Conservation (phyloP, 1,284 basidiomycete species). For the Boletellus dicymbophilus region DNA sequence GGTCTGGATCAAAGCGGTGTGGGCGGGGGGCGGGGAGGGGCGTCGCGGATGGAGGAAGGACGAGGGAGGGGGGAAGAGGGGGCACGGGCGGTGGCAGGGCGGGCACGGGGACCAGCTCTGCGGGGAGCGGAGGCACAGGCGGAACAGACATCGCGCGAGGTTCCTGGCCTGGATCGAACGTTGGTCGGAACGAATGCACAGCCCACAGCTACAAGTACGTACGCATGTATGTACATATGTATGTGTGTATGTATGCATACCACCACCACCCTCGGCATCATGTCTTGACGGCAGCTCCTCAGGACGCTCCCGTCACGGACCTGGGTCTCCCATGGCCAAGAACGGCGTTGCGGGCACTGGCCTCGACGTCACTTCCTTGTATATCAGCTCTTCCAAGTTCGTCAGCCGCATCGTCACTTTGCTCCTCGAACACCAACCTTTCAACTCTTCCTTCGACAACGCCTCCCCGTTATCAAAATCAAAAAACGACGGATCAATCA, state of each 20-base stretch:
- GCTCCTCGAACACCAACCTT: slow-evolving; percentile 58
- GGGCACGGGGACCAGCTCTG: slow-evolving; percentile 3
- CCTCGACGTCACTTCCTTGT: slow-evolving; percentile 27
- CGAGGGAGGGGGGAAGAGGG: slow-evolving; percentile 40
- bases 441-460: slow-evolving; percentile 69
- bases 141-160: slow-evolving; percentile 16
- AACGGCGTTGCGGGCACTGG: slow-evolving; percentile 19
- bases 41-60: slow-evolving; percentile 35
- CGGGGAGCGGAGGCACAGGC: slow-evolving; percentile 28
- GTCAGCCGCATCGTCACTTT: background rate
- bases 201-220: too few relatives aligned
- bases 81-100: slow-evolving; percentile 41
- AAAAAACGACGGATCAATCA: slow-evolving; percentile 86
- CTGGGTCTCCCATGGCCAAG: slow-evolving; percentile 13
- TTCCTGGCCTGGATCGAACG: slow-evolving; percentile 3
- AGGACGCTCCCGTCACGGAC: slow-evolving; percentile 1
- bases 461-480: slow-evolving; percentile 79
- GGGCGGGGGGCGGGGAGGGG: slow-evolving; percentile 72
- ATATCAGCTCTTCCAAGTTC: slow-evolving; percentile 26
- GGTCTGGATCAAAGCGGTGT: slow-evolving; percentile 58
- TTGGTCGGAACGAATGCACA: background rate
- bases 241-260: too few relatives aligned
- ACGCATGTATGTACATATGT: too few relatives aligned
- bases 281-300: too few relatives aligned
- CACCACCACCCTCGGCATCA: too few relatives aligned